A percentile compares a stretch with the other conserved stretches of the same genome.
phyloP scores from a whole-genome alignment of 331 rosid genomes.

The Malus hybrid region DNA sequence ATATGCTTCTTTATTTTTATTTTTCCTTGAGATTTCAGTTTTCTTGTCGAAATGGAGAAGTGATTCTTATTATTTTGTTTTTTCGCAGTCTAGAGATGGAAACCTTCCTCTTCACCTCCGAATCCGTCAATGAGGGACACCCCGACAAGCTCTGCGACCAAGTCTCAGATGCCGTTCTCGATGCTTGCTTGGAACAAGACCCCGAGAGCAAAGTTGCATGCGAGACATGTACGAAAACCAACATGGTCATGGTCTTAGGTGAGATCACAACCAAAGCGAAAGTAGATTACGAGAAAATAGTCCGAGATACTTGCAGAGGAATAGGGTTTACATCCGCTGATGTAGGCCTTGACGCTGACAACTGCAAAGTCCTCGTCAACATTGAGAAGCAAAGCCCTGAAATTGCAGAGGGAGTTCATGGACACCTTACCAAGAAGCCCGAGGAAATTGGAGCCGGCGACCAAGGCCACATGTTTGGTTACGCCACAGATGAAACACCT shows the following conservation, averaged over 20 bases:
- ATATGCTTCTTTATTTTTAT: neutral
- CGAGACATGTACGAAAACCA: constrained; percentile 78
- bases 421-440: constrained; percentile 71
- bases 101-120: constrained; percentile 78
- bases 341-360: constrained; percentile 85
- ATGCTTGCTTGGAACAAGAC: constrained; percentile 86
- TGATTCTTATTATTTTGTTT: neutral
- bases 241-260: constrained; percentile 93
- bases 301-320: constrained; percentile 77
- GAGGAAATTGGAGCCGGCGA: constrained; percentile 95
- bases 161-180: constrained; percentile 81
- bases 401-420: constrained; percentile 89
- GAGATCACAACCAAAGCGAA: constrained; percentile 87
- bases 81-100: constrained; percentile 45
- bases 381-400: constrained; percentile 90
- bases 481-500: constrained; percentile 84
- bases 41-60: neutral
- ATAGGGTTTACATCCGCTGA: constrained; percentile 71
- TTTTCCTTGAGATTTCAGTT: neutral
- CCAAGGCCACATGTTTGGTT: constrained; percentile 94
- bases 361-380: constrained; percentile 81
- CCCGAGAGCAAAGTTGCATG: constrained; percentile 83
- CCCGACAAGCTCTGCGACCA: constrained; percentile 95
- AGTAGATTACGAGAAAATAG: constrained; percentile 83
- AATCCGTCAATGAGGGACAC: constrained; percentile 91